phyloP scores from a whole-genome alignment of 2,329 filamentous ascomycete species.

The Botryosphaeria dothidea region DNA sequence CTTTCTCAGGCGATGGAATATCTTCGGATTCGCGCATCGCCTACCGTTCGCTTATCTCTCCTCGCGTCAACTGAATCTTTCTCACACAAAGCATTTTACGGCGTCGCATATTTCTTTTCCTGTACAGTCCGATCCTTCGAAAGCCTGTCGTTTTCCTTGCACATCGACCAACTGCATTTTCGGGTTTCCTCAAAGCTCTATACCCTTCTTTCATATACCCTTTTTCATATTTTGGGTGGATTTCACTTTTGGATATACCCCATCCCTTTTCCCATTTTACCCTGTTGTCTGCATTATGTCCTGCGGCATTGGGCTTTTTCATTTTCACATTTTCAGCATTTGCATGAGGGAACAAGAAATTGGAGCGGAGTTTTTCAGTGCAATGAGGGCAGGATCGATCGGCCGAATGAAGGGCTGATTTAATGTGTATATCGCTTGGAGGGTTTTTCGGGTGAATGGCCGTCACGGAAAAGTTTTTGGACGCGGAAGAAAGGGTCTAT shows the following conservation, averaged over 20 bases:
- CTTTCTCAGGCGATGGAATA: not conserved
- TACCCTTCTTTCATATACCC: slow-evolving; percentile 15
- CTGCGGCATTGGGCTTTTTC: not conserved
- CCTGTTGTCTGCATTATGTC: slow-evolving; percentile 4
- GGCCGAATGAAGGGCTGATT: slow-evolving; percentile 2
- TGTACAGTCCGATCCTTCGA: not conserved
- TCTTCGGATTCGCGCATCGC: slow-evolving; percentile 2
- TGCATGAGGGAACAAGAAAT: not conserved
- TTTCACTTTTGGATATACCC: slow-evolving; percentile 10
- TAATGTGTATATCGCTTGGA: slow-evolving; percentile 8
- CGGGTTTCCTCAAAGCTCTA: slow-evolving; percentile 3
- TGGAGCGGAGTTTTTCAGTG: not conserved
- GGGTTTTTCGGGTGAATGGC: not conserved
- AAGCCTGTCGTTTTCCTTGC: not conserved
- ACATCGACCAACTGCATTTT: slow-evolving; percentile 1
- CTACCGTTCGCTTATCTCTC: slow-evolving; percentile 1
- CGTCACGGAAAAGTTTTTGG: not conserved
- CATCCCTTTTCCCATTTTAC: not conserved
- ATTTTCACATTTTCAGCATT: not conserved
- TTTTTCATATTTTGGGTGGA: not conserved
- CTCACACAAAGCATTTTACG: not conserved
- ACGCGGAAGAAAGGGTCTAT: not conserved
- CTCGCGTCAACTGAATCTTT: not conserved
- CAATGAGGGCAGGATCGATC: not conserved
- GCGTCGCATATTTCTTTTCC: not conserved